Evolutionary conservation across 495 filamentous ascomycete genomes (phyloP), one percentile per base, ranked within the genome.

Genomic region (Terfezia claveryi): DNA sequence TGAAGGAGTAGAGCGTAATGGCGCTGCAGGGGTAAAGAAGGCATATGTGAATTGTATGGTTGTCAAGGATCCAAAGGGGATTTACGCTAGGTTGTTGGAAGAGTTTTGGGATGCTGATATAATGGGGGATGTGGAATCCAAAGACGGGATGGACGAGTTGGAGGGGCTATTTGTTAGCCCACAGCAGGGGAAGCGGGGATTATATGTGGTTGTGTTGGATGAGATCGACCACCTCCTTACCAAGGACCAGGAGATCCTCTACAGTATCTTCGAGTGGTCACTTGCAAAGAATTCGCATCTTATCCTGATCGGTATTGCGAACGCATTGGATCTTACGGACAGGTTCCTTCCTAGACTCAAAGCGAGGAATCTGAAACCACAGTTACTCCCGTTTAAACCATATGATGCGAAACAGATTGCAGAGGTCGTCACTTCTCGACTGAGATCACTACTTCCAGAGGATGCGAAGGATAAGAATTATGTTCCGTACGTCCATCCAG

Each of bases 41-140:
- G 77, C 79, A 2, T 87, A 88, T 64, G 70, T 99, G 71, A 99
- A 99, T 61, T 99, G 91, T 68, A 93, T 94, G 78, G 91, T 86
- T 67, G 81, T 94, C 67, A 89, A 91, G 60, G 79, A 75, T 54
- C 80, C 86, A 7, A 76, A 77, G 56, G 87, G 92, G 61, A 75
- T 96, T 20, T 92, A 87, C 64, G 73, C 74, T 58, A 85, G 76
- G 38, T 70, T 98, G 32, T 64, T 86, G 37, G 75, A 79, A 58
- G 75, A 81, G 54, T 72, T 85, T n/a, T 68, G 71, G 49, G 76
- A 77, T 44, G 58, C 61, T 27, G 69, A 72, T 10, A 71, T 76
- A 54, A 68, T 72, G 52, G 41, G 41, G 12, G 74, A 82, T 94
- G 11, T 84, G 81, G n/a, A 86, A 86, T 23, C 89, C 87, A 66